These are phyloP conservation scores for Durotheca rogersii DNA, from an alignment of 495 filamentous ascomycete genomes.

Conservation along the genomic window DNA sequence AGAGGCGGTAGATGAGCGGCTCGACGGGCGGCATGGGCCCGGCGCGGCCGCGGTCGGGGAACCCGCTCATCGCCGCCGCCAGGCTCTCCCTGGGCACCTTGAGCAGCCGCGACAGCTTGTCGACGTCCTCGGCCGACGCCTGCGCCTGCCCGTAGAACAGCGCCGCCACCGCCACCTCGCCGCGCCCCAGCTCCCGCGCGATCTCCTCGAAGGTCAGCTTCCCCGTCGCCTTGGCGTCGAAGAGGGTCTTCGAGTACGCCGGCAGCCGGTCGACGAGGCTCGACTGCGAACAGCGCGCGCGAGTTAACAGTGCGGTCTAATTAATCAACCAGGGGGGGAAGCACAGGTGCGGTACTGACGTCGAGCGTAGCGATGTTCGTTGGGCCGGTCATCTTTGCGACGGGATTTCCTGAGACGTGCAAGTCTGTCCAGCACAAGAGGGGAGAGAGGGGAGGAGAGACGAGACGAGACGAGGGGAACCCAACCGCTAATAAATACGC, in stretches of 20 bases:
- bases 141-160: slow-evolving; percentile 93
- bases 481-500: too few relatives aligned
- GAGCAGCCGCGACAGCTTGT: slow-evolving; percentile 67
- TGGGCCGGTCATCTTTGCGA: slow-evolving; percentile 36
- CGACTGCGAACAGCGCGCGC: too few relatives aligned
- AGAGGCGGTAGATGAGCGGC: slow-evolving; percentile 89
- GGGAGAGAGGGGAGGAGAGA: neutral
- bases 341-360: slow-evolving; percentile 35
- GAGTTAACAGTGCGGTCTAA: too few relatives aligned
- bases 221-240: slow-evolving; percentile 75
- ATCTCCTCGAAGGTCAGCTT: slow-evolving; percentile 81
- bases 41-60: slow-evolving; percentile 78
- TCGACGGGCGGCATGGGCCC: slow-evolving; percentile 94
- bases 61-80: slow-evolving; percentile 63
- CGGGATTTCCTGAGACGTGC: neutral
- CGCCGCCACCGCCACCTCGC: slow-evolving; percentile 87
- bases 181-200: slow-evolving; percentile 71
- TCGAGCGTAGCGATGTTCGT: slow-evolving; percentile 39
- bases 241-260: slow-evolving; percentile 70
- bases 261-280: slow-evolving; percentile 58
- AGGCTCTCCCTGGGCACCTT: slow-evolving; percentile 59
- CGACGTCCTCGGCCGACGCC: slow-evolving; percentile 75
- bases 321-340: too few relatives aligned
- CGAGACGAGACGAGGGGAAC: too few relatives aligned
- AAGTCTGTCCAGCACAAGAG: neutral